Evolutionary conservation across 495 filamentous ascomycete genomes (phyloP).

Genomic region (Rhizodiscina lignyota): DNA sequence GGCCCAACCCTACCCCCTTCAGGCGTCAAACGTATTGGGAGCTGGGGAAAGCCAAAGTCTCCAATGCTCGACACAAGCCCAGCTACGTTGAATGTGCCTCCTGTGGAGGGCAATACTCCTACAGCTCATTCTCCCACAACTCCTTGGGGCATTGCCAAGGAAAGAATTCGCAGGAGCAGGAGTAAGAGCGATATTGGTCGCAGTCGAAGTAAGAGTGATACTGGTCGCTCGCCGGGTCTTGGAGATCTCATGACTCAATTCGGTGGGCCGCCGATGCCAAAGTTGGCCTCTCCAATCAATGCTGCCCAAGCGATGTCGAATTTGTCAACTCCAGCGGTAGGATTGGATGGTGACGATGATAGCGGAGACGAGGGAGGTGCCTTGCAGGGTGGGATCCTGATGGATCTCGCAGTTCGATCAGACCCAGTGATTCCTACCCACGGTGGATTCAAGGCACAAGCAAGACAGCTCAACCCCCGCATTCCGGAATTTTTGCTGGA

Average conservation of each 20-base stretch:
- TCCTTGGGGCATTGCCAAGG: constrained; percentile 27
- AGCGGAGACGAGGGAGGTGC: constrained; percentile 27
- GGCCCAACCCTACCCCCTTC: background rate
- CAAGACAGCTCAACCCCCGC: constrained; percentile 53
- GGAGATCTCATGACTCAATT: constrained; percentile 26
- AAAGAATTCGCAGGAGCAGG: constrained; percentile 40
- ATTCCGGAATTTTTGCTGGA: constrained; percentile 56
- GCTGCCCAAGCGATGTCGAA: constrained; percentile 26
- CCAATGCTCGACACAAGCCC: constrained; percentile 16
- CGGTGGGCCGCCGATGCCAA: constrained; percentile 43
- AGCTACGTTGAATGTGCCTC: too few relatives aligned
- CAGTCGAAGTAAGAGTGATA: constrained; percentile 59
- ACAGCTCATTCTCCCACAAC: constrained; percentile 17
- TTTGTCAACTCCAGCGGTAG: too few relatives aligned
- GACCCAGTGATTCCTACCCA: constrained; percentile 45
- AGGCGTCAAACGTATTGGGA: constrained; percentile 13
- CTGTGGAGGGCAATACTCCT: constrained; percentile 5
- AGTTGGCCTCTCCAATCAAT: constrained; percentile 25
- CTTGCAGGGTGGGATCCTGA: constrained; percentile 11
- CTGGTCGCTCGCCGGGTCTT: constrained; percentile 27
- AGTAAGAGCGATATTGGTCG: constrained; percentile 67
- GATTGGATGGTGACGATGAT: constrained; percentile 36
- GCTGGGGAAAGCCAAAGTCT: constrained; percentile 14
- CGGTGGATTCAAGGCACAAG: constrained; percentile 63
- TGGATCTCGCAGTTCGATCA: constrained; percentile 27